Evolutionary conservation across 176 grass and related monocot genomes (phyloP), one percentile per base, ranked within the genome.

Genomic region (Musa acuminata): DNA sequence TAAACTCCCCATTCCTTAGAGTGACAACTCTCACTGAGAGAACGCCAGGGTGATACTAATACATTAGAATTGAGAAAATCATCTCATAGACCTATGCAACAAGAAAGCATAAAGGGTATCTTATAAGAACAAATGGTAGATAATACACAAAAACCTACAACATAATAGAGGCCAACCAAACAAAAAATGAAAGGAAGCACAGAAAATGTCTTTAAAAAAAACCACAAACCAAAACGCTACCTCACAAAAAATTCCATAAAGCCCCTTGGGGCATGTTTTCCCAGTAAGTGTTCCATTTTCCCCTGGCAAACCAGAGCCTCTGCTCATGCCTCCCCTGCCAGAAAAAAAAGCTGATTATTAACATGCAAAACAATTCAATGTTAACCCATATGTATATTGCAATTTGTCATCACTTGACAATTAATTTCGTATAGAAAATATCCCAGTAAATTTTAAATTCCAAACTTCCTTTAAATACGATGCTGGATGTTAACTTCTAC

Each of bases 231-330:
- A 17, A 9, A 52, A 57, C 11, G 72, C 20, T 90, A 99, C 96
- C 96, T 99, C 82, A 82, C 96, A 99, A 79, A 91, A 99, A 84
- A 86, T 87, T 81, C 96, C 96, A 84, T 99, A 95, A 68, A 99
- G 96, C 79, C 96, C 96, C 80, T 91, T 77, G 60, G 96, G 96
- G 71, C 96, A 99, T 72, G 86, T 86, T 84, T 79, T 92, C 77
- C 91, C 96, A 10, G 96, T 95, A 65, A 99, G 65, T 13, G 96
- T 95, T 82, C 96, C 96, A 80, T 95, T 95, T 55, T 87, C 82
- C 52, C 96, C 96, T 69, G 91, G 55, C 78, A 81, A 89, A 22
- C 96, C 96, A 70, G 53, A 17, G 29, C 83, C 88, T 78, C 84
- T 83, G 69, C 88, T 91, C 23, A 81, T 71, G 75, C 96, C 96